Base-by-base conservation (phyloP, 805 yeast species). In the Ogataea allantospora region DNA sequence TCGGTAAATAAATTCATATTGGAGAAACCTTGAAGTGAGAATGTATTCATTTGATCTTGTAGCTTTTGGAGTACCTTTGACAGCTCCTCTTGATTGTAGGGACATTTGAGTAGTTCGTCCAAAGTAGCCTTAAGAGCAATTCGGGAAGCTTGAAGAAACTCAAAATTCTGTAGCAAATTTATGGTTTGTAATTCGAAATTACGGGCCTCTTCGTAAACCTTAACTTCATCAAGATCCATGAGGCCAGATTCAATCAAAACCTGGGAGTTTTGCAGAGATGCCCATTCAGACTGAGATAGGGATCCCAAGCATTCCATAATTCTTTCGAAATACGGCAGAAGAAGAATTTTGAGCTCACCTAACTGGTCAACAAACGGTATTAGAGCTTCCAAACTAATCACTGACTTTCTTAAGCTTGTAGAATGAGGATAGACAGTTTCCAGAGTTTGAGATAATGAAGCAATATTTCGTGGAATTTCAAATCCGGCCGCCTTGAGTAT, bases 381-480 rank as follows among this genome's bases (percentile, higher is more conserved):
- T 7, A 46, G 20, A 2, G 23, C 10, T 33, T 64, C 54, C 35
- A 80, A 63, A 1, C 69, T 59, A 6, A 56, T 54, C 3, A 82
- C 35, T 6, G 77, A 69, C 40, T 83, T 89, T 5, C 60, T 55
- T 6, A 87, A 43, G 7, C 71, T 63, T 4, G 70, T 60, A 0
- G 84, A 81, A 44, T 71, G 70, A 0, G 89, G 87, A 34, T 78
- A 71, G 0, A 83, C 51, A 20, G 67, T 62, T 38, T 73, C 66
- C 2, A 80, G 65, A 20, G 67, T 71, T 29, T 75, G 67, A 1
- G 86, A 67, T 18, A 65, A 68, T 2, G 71, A 51, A 10, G 64
- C 44, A 2, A 83, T 43, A 5, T 67, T 50, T 17, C 73, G 72
- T 0, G 95, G 91, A 0, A 87, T 59, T 7, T 71, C 73, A 50